Percentiles rank a stretch among this genome's conserved stretches.
These are phyloP conservation scores for Saksenaea vasiformis DNA, from an alignment of 371 early-diverging fungal genomes.

Conservation along the genomic window DNA sequence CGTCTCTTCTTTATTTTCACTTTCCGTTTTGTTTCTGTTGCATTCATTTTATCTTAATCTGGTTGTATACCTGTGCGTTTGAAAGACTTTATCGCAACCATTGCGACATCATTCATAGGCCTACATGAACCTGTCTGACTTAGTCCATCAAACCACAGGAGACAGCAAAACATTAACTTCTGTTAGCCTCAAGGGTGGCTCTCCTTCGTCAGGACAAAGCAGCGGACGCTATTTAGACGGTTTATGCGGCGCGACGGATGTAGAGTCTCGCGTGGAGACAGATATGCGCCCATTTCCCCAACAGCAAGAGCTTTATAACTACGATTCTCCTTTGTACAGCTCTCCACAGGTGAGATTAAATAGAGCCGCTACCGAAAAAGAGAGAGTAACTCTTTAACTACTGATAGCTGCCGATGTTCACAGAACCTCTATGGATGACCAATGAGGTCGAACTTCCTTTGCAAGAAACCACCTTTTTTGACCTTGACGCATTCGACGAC, in stretches of 20 bases:
- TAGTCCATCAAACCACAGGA: slow-evolving; percentile 36
- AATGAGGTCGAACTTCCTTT: not conserved
- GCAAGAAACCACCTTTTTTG: not conserved
- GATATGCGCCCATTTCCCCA: not conserved
- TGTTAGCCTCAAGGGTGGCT: not conserved
- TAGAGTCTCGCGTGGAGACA: not conserved
- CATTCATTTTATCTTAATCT: not conserved
- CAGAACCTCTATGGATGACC: not conserved
- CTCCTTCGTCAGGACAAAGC: slow-evolving; percentile 6
- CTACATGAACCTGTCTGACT: slow-evolving; percentile 38
- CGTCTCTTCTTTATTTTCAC: not conserved
- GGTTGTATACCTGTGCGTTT: slow-evolving; percentile 1
- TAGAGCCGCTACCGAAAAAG: too few relatives aligned
- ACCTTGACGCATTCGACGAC: not conserved
- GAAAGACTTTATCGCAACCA: slow-evolving; percentile 4
- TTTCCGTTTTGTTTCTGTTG: not conserved
- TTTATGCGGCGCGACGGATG: not conserved
- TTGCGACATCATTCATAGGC: slow-evolving; percentile 5
- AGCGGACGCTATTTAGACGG: slow-evolving; percentile 1
- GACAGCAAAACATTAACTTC: slow-evolving; percentile 19
- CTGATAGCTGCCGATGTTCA: not conserved
- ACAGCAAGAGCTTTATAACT: not conserved
- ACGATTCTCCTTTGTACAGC: not conserved
- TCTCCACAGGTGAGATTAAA: not conserved
- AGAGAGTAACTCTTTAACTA: not conserved